Base-by-base conservation (phyloP, 331 rosid species). In the Acacia concinna region DNA sequence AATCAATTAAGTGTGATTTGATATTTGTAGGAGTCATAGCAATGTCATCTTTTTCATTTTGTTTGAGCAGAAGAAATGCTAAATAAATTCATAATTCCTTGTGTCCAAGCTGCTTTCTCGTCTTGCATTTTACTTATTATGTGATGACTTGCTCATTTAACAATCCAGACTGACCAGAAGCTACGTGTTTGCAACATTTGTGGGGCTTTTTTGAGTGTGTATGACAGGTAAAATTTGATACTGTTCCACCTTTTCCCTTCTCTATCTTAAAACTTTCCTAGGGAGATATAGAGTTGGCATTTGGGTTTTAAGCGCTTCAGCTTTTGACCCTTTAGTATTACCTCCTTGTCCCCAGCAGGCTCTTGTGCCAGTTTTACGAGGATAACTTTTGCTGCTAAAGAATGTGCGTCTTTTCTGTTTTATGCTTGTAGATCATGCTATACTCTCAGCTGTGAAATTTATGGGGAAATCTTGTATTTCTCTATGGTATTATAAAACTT, bases 331-430 rank as follows among this genome's bases (percentile, higher is more conserved):
- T 81, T 79, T 89, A 82, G 93, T 93, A 86, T 93, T 93, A 88
- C 98, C 99, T 94, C 98, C 97, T 96, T 96, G 94, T 96, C 93
- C 91, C 97, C 99, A 96, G 99, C 99, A 96, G 98, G 97, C 99
- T 91, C 88, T 96, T 96, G 97, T 89, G 95, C 97, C 99, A 91
- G 95, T 91, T 93, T 91, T 96, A 90, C 98, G 97, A 85, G 98
- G 99, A 96, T 93, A 91, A 91, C 99, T 96, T 91, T 90, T 96
- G 97, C 99, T 82, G 99, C 98, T 96, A 93, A 89, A 90, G 94
- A 96, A 94, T 93, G 99, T 96, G 99, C 99, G 99, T 96, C 93
- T 91, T 90, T 91, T 89, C 84, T 94, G 89, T 93, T 93, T 86
- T 84, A 83, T 90, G 90, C 91, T 91, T 90, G 92, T 85, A 89